Evolutionary conservation across 1,139 yeast genomes (phyloP).

Genomic region (Yamadazyma pseudoaaseri): DNA sequence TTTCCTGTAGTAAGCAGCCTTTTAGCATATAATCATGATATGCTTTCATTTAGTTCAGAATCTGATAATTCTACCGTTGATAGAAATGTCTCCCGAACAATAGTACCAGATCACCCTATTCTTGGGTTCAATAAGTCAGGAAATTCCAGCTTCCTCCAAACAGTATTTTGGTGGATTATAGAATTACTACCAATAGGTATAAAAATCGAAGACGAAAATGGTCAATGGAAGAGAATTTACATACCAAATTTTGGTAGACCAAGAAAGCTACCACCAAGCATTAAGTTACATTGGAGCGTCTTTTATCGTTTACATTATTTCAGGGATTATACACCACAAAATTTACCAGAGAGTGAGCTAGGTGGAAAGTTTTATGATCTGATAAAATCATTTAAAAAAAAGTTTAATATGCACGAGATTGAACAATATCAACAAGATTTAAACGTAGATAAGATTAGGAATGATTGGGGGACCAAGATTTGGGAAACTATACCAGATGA

Average conservation of each 20-base stretch:
- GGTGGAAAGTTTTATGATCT: constrained; percentile 21
- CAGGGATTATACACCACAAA: constrained; percentile 42
- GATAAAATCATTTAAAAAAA: constrained; percentile 13
- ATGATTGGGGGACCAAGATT: constrained; percentile 19
- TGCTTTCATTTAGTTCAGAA: constrained; percentile 20
- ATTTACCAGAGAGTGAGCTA: constrained; percentile 35
- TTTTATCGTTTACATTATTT: constrained; percentile 51
- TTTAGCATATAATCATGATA: constrained; percentile 49
- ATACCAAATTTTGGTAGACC: constrained; percentile 54
- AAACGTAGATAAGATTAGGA: constrained; percentile 20
- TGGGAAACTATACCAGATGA: constrained; percentile 48
- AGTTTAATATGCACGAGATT: constrained; percentile 10
- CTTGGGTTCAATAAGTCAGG: constrained; percentile 28
- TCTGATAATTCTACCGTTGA: constrained; percentile 4
- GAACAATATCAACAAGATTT: constrained; percentile 13
- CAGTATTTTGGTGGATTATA: constrained; percentile 57
- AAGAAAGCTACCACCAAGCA: constrained; percentile 47
- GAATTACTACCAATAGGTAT: constrained; percentile 58
- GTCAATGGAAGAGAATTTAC: constrained; percentile 45
- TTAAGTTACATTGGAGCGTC: constrained; percentile 61
- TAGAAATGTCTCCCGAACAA: neutral
- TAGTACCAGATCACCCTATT: constrained; percentile 8
- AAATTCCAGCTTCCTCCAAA: constrained; percentile 15
- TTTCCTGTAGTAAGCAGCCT: constrained; percentile 38
- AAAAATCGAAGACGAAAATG: constrained; percentile 42